Percentiles rank a stretch among this genome's conserved stretches.
Evolutionary conservation across 1,284 basidiomycete genomes (phyloP).

Genomic region (Ustilago shanxiensis): DNA sequence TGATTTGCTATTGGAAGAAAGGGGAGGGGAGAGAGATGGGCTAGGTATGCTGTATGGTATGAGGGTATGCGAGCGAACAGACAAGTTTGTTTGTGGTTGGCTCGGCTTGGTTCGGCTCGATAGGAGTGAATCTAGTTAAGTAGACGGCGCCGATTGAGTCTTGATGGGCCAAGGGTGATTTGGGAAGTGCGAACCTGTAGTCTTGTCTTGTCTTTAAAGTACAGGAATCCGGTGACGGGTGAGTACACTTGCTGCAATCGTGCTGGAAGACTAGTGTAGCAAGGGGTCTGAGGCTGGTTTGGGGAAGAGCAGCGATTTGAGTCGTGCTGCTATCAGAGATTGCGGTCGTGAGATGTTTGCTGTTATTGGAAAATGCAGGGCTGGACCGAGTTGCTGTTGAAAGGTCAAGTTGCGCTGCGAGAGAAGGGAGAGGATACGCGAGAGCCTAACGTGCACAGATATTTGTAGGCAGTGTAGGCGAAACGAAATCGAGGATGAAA

Average conservation of each 20-base stretch:
- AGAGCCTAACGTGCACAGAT: slow-evolving; percentile 41
- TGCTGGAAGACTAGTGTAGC: neutral
- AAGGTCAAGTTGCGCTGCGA: slow-evolving; percentile 1
- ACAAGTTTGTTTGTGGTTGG: no score
- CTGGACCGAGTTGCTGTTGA: neutral
- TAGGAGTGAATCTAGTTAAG: slow-evolving; percentile 6
- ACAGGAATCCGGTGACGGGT: neutral
- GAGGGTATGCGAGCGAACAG: slow-evolving; percentile 6
- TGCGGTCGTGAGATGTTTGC: neutral
- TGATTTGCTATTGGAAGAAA: neutral
- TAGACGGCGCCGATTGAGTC: neutral
- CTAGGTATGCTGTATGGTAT: neutral
- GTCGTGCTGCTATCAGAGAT: neutral
- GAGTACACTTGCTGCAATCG: neutral
- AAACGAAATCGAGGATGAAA: neutral
- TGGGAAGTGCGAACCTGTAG: no score
- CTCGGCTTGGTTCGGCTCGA: neutral
- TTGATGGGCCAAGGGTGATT: neutral
- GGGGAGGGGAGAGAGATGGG: neutral
- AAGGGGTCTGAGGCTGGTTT: neutral
- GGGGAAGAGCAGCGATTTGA: neutral
- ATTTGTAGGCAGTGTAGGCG: slow-evolving; percentile 47
- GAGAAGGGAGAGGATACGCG: neutral
- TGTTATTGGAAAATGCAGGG: slow-evolving; percentile 4
- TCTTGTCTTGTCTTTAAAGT: neutral